Evolutionary conservation across 257 asterid species (phyloP).

Genomic region (Verbena officinalis): DNA sequence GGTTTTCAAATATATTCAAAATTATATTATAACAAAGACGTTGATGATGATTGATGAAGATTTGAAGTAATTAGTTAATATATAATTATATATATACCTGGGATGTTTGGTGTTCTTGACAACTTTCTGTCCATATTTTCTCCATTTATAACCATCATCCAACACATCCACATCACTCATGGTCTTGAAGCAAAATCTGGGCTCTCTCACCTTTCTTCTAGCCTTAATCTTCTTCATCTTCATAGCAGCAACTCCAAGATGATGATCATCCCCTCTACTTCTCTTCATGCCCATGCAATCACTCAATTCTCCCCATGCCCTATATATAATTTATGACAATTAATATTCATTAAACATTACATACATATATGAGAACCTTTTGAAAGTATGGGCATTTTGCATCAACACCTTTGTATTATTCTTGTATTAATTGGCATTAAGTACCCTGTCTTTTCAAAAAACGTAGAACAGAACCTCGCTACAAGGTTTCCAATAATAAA

Average conservation of each 20-base stretch:
- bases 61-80: too few relatives aligned
- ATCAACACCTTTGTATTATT: too few relatives aligned
- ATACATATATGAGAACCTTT: too few relatives aligned
- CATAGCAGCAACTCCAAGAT: slow-evolving; percentile 56
- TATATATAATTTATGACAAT: slow-evolving; percentile 26
- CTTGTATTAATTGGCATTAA: too few relatives aligned
- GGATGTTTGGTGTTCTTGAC: slow-evolving; percentile 98
- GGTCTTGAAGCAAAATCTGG: slow-evolving; percentile 95
- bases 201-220: slow-evolving; percentile 90
- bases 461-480: too few relatives aligned
- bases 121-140: slow-evolving; percentile 96
- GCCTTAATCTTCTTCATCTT: slow-evolving; percentile 79
- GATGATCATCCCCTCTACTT: slow-evolving; percentile 46
- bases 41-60: too few relatives aligned
- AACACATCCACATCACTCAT: slow-evolving; percentile 90
- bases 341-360: neutral
- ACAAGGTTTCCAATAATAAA: too few relatives aligned
- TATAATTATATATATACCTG: too few relatives aligned
- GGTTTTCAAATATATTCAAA: too few relatives aligned
- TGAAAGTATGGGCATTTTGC: too few relatives aligned
- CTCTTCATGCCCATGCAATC: slow-evolving; percentile 59
- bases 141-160: slow-evolving; percentile 98
- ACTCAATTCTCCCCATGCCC: slow-evolving; percentile 74
- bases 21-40: too few relatives aligned
- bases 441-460: too few relatives aligned